Evolutionary conservation across 495 filamentous ascomycete genomes (phyloP), one percentile per base, ranked within the genome.

Genomic region (Penicillium bovifimosum): DNA sequence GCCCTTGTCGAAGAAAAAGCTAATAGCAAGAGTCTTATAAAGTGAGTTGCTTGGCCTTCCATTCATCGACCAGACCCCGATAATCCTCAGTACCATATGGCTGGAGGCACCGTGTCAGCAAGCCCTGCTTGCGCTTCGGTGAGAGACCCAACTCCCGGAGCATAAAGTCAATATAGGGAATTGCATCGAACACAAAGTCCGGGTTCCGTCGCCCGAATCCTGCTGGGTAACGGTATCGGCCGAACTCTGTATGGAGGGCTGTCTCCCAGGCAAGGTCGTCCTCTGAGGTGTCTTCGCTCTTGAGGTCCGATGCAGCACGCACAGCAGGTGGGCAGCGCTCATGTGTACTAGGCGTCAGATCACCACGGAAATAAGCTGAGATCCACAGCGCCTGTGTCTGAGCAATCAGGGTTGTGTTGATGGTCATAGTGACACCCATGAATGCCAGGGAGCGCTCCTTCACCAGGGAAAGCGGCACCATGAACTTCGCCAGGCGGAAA

Each of bases 131-230:
- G 20, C 80, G 61, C 45, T 56, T 55, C 4, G 42, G 43, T 6
- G 62, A 36, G 26, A 86, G 60, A 10, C 87, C 87, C 43, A 93
- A 50, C 60, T 92, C 88, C 1, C 67, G 60, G 47, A 89, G 60
- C 67, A 91, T 55, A 55, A 88, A 54, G 67, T 92, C 89, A 3
- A 90, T 62, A 60, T 91, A 95, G n/a, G 88, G 84, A 38, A 91
- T 55, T 2, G 76, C 79, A 64, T 93, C 88, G 60, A 90, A 91
- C 42, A 86, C 82, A 50, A 89, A 81, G 58, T 89, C 86, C 0
- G 85, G 84, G 52, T 80, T 81, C 50, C 79, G 75, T 17, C 66
- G 66, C 0, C 85, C 86, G 48, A 79, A 81, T 2, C 86, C 87
- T 2, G 72, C 76, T 0, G 84, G 83, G 56, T 84, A 86, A 8